A percentile compares a stretch with the other conserved stretches of the same genome.
Evolutionary conservation across 352 stramenopile species (phyloP).

Genomic region (Globisporangium abappressorium): DNA sequence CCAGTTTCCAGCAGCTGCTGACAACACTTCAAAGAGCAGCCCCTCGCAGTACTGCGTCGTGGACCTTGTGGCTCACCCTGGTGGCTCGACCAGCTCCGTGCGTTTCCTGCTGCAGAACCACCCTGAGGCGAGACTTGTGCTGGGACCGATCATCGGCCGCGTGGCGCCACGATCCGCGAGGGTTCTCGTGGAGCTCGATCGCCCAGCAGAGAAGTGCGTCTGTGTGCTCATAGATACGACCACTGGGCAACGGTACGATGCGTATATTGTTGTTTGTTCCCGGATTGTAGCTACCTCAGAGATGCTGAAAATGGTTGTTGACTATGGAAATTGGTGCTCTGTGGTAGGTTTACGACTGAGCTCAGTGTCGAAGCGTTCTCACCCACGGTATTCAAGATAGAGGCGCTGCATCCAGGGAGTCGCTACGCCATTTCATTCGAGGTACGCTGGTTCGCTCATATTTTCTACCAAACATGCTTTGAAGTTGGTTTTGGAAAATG

Average conservation of each 20-base stretch:
- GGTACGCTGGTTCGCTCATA: constrained; percentile 19
- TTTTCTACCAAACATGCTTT: not conserved
- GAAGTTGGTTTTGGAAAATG: not conserved
- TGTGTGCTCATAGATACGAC: constrained; percentile 38
- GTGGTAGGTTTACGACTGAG: constrained; percentile 23
- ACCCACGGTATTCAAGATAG: constrained; percentile 61
- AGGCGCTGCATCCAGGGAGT: constrained; percentile 46
- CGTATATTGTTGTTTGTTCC: not conserved
- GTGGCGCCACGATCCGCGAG: constrained; percentile 49
- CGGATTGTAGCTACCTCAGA: too few species aligned
- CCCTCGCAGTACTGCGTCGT: constrained; percentile 40
- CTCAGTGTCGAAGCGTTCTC: constrained; percentile 40
- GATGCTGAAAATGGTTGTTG: not conserved
- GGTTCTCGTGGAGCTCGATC: constrained; percentile 66
- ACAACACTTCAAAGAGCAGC: not conserved
- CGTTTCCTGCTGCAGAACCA: constrained; percentile 38
- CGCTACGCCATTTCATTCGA: constrained; percentile 61
- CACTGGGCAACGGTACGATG: constrained; percentile 31
- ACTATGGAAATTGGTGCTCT: not conserved
- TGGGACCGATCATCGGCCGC: constrained; percentile 62
- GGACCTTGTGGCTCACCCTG: constrained; percentile 45
- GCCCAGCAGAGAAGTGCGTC: constrained; percentile 26
- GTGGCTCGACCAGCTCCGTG: constrained; percentile 26
- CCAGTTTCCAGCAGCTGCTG: constrained; percentile 18
- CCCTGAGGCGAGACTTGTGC: constrained; percentile 36